Percentiles rank a stretch among this genome's conserved stretches.
Conservation (phyloP, 306 rosid species). For the Castanea crenata region DNA sequence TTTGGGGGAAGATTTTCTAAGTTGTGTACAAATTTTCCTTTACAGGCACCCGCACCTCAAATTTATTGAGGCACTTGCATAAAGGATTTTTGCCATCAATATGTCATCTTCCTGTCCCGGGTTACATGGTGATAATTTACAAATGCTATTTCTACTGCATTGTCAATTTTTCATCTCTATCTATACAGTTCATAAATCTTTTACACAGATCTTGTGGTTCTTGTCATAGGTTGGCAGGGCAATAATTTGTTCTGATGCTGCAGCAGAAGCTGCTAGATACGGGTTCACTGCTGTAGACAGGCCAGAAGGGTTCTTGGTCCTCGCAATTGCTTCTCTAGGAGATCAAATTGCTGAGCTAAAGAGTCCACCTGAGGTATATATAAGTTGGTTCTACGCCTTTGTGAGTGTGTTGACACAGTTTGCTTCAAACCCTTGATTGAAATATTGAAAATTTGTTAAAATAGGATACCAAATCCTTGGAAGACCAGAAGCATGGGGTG, state of each 20-base stretch:
- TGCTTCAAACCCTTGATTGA: background rate
- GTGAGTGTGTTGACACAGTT: background rate
- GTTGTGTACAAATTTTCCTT: background rate
- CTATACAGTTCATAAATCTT: slow-evolving; percentile 6
- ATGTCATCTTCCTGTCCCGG: slow-evolving; percentile 70
- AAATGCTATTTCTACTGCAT: background rate
- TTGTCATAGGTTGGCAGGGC: slow-evolving; percentile 67
- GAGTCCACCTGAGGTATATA: slow-evolving; percentile 50
- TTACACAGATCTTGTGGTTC: background rate
- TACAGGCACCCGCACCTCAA: slow-evolving; percentile 69
- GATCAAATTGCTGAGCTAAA: slow-evolving; percentile 43
- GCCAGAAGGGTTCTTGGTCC: slow-evolving; percentile 82
- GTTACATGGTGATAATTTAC: slow-evolving; percentile 58
- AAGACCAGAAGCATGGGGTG: slow-evolving; percentile 62
- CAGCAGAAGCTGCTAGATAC: slow-evolving; percentile 77
- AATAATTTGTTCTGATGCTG: slow-evolving; percentile 74
- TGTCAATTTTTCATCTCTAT: too few species aligned
- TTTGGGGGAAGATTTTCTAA: background rate
- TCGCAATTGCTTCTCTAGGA: slow-evolving; percentile 82
- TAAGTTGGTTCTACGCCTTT: background rate
- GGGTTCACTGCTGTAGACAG: slow-evolving; percentile 84
- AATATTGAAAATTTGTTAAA: too few species aligned
- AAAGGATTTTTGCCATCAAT: slow-evolving; percentile 76
- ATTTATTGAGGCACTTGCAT: slow-evolving; percentile 79
- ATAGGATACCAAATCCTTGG: slow-evolving; percentile 60